Percentiles rank a stretch among this genome's conserved stretches.
phyloP scores from a whole-genome alignment of 768 basidiomycete genomes.

The Termitomyces sp. region DNA sequence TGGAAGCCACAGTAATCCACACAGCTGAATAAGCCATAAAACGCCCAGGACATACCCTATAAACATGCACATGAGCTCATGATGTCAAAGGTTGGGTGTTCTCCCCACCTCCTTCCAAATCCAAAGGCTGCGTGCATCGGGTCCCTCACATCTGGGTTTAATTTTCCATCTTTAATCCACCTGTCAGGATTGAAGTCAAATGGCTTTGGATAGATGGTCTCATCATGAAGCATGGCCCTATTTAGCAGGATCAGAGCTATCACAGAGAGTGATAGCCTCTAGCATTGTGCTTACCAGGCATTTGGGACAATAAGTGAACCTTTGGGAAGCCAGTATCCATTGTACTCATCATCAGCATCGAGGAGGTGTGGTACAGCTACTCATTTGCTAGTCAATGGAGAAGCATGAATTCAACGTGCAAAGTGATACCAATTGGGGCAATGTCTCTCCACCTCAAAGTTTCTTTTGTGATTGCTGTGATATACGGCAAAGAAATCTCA shows the following conservation, averaged over 20 bases:
- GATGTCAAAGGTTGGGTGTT: neutral
- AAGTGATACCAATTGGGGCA: constrained; percentile 21
- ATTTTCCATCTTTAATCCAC: constrained; percentile 28
- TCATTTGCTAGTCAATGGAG: neutral
- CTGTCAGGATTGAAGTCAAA: constrained; percentile 34
- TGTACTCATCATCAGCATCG: constrained; percentile 31
- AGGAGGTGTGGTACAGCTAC: constrained; percentile 30
- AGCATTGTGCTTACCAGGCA: constrained; percentile 23
- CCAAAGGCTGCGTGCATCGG: constrained; percentile 16
- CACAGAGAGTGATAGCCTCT: neutral
- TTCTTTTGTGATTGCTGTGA: constrained; percentile 33
- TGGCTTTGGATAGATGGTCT: constrained; percentile 30
- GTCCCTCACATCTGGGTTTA: constrained; percentile 17
- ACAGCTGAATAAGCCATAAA: constrained; percentile 30
- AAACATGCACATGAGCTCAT: neutral
- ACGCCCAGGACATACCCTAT: constrained; percentile 31
- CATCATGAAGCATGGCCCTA: constrained; percentile 36
- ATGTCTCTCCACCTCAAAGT: constrained; percentile 28
- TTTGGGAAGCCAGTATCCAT: constrained; percentile 34
- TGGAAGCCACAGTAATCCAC: constrained; percentile 28
- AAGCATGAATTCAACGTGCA: too few species aligned
- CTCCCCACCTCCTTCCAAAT: constrained; percentile 20
- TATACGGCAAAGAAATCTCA: constrained; percentile 26
- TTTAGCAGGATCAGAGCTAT: neutral
- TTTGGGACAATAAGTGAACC: constrained; percentile 29